Base-by-base conservation (phyloP, 2,329 filamentous ascomycete genomes). In the Botrytis deweyae region DNA sequence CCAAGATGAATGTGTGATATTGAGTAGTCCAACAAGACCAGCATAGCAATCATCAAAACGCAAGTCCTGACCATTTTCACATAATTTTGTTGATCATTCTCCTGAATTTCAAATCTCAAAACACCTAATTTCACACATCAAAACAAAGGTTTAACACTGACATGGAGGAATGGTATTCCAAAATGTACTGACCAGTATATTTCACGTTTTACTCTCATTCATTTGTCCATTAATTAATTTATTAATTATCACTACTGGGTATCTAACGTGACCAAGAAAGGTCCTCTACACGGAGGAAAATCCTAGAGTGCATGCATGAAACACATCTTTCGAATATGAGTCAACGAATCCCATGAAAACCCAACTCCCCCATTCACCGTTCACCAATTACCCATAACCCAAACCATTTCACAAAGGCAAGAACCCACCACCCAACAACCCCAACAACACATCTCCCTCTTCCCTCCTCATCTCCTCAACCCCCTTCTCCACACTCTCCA, bases 21-120 rank as follows among this genome's bases (percentile, higher is more conserved):
- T 12, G 38, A 22, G 8, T 8, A 29, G 7, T n/a, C 5, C 12
- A 42, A 29, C 7, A 29, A 6, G 6, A 36, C 22, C 1, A 25
- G 29, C 0, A 10, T 64, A 20, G 25, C 38, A 20, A 42, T 42
- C 12, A 42, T 42, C 12, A 18, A 64, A 18, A 4, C 8, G 8
- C 16, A 40, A 36, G 16, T 1, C 33, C 12, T n/a, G 25, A 16
- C 10, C 1, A 16, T 2, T 12, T 5, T 1, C 22, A n/a, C 4
- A 22, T n/a, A 9, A 0, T n/a, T 18, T 29, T n/a, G 3, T n/a
- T n/a, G 14, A n/a, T n/a, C 5, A 8, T 12, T 36, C 20, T 16
- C 22, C 4, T 38, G n/a, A 29, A 18, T 5, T 16, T 36, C 18
- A 16, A 2, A 49, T 22, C 5, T 25, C 16, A 8, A 44, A 18